Conservation (phyloP, 352 stramenopile species). For the Phytopythium aichiense region DNA sequence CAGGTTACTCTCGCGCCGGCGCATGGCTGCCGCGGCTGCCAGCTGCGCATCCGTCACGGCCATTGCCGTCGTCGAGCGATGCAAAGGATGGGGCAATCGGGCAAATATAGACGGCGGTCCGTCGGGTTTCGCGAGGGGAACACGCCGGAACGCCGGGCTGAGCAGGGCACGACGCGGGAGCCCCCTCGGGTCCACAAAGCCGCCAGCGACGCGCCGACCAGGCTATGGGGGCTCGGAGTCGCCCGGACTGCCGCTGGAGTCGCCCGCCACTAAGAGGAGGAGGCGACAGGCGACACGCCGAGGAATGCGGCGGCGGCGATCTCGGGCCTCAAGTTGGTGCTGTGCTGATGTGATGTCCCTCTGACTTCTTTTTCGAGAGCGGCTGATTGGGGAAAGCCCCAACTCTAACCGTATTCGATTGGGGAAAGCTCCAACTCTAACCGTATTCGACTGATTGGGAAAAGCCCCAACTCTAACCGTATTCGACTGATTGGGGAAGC, state of each 20-base stretch:
- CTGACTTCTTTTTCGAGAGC: no score
- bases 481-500: no score
- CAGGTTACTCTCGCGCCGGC: slow-evolving; percentile 61
- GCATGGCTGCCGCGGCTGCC: slow-evolving; percentile 17
- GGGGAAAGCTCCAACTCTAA: no score
- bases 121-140: no score
- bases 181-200: background rate
- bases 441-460: no score
- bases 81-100: no score
- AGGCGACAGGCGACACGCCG: background rate
- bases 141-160: background rate
- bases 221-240: background rate
- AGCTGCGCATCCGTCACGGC: background rate
- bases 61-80: background rate
- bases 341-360: no score
- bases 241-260: background rate
- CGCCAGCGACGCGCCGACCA: background rate
- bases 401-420: no score
- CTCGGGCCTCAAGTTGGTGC: background rate
- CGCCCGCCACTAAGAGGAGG: background rate
- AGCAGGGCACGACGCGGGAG: background rate
- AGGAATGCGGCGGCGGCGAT: no score
- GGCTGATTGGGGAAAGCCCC: no score
- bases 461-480: no score
- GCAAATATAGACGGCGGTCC: background rate